Evolutionary conservation across 2,329 filamentous ascomycete species (phyloP).

Genomic region (Cercospora zeae-maydis): DNA sequence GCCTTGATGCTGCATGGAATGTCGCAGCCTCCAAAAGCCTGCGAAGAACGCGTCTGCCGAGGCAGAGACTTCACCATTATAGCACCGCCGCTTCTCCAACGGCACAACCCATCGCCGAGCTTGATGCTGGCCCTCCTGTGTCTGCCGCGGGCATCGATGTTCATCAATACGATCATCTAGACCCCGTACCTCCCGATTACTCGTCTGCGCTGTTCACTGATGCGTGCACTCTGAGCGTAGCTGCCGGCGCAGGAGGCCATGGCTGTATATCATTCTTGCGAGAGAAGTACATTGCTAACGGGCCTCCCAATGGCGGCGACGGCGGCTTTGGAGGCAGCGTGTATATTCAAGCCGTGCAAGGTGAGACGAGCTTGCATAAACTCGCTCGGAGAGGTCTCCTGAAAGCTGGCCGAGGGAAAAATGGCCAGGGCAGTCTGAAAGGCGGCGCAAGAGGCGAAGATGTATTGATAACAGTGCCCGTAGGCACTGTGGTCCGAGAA

Average conservation of each 20-base stretch:
- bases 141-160: background rate
- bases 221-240: conserved; percentile 71
- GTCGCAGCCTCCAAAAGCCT: background rate
- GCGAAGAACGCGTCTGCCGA: conserved; percentile 4
- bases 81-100: conserved; percentile 13
- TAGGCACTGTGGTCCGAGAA: conserved; percentile 87
- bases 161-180: conserved; percentile 13
- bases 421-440: conserved; percentile 69
- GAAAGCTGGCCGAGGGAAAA: conserved; percentile 70
- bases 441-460: conserved; percentile 82
- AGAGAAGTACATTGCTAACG: conserved; percentile 83
- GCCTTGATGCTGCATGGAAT: conserved; percentile 27
- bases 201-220: conserved; percentile 80
- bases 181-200: conserved; percentile 77
- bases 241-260: conserved; percentile 78
- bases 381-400: conserved; percentile 72
- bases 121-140: conserved; percentile 1
- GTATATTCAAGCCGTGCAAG: conserved; percentile 88
- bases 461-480: conserved; percentile 81
- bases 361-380: conserved; percentile 91
- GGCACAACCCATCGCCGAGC: conserved; percentile 4
- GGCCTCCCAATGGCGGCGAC: conserved; percentile 91
- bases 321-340: conserved; percentile 87
- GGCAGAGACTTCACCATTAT: conserved; percentile 15
- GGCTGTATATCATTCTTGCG: conserved; percentile 93